Evolutionary conservation across 192 early-diverging fungal genomes (phyloP), one percentile per base, ranked within the genome.

Genomic region (Dimargaris cristalligena): DNA sequence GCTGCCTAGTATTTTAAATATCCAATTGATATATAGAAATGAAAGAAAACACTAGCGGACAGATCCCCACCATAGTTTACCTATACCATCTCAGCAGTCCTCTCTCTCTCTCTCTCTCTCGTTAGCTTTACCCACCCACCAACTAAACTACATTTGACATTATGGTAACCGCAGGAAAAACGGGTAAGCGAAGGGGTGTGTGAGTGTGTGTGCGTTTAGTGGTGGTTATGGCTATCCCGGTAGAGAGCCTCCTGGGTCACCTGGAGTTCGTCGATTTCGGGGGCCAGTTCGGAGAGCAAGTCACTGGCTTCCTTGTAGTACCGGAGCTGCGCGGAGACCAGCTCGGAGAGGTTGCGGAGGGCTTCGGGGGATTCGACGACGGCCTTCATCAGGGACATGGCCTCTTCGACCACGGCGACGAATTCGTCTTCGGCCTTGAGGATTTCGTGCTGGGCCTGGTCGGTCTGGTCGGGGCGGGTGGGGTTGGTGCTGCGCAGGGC

Each of bases 231-330:
- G 23, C 55, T 57, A 35, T 84, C 64, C 63, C 86, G 78, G 67
- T 90, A 86, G 31, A 94, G 68, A 3, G 91, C 84, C 59, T 98
- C 94, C 64, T 95, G 92, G 4, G 91, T 92, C 31, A 91, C 88
- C 35, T 84, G 79, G 62, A 99, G 83, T 75, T 99, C 93, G 60
- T 95, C 93, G 50, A 99, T 82, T 65, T 99, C 93, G 1, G 92
- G 92, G 28, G 83, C 84, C 46, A 90, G 62, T 63, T 90, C 84
- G 8, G 72, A 67, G 60, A 91, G 68, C 35, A 79, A 60, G 46
- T 79, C 78, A 34, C 81, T 76, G n/a, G 80, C 80, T 69, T 86
- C 83, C 75, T 94, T 87, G 75, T 83, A 87, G 78, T 84, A 95
- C 11, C 71, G 69, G 23, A 91, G 72, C 78, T 96, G 92, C 11